Evolutionary conservation across 768 basidiomycete species (phyloP), one percentile per base, ranked within the genome.

Genomic region (Termitomyces sp.): DNA sequence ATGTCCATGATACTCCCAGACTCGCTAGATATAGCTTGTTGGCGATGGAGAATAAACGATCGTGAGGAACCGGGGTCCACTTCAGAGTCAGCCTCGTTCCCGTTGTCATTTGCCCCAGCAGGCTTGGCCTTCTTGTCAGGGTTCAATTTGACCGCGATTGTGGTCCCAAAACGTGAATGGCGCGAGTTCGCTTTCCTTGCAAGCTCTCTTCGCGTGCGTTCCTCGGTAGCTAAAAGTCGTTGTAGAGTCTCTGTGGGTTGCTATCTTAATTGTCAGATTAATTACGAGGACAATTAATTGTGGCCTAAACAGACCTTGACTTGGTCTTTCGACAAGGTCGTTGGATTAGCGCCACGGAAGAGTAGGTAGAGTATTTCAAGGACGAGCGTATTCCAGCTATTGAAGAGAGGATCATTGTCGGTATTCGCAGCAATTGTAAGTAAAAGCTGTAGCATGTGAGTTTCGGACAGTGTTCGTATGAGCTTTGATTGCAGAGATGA

Each of bases 111-210:
- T 33, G 64, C 33, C 38, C 36, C 53, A 46, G 45, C 48, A 18
- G 58, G 55, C 3, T 56, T 63, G 45, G 59, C 65, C 54, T 73
- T 77, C 69, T 81, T 84, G 61, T 79, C 81, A 14, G 85, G 70
- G 58, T 86, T 88, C 44, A 90, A 76, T 61, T 79, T 83, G 54
- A 99, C 87, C 22, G 88, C 75, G 62, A 98, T 87, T 9, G 95
- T 98, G 2, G 97, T 98, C 1, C 97, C 97, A 71, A 99, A 99
- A 49, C 95, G 86, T 26, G 94, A 93, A 73, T 99, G 97, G 33
- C 97, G 83, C 22, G 93, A 90, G 53, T 86, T 73, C 18, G 78
- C 73, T 38, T 74, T 74, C 49, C 83, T 79, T 0, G 82, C 77
- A 26, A 80, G 68, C 54, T 83, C 77, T 35, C 79, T 77, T 59